Base-by-base conservation (phyloP, 192 early-diverging fungal genomes). In the Lobosporangium transversale region DNA sequence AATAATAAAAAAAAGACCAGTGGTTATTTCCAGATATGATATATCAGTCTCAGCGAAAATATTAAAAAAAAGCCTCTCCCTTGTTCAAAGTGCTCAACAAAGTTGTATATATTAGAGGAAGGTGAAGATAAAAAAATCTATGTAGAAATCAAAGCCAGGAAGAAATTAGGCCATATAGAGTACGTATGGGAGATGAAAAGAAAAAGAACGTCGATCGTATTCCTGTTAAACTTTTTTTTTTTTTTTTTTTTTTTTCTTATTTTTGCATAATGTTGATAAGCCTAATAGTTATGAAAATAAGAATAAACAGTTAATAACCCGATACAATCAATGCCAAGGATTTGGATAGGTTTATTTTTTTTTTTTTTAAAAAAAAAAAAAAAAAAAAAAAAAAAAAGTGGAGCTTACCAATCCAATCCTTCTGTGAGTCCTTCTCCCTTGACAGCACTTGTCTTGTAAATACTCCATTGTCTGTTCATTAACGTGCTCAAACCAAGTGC, bases 401-500 rank as follows among this genome's bases (percentile, higher is more conserved):
- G n/a, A 20, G 86, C 88, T 80, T 89, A 88, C 97, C 96, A 98
- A 81, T 98, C 96, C 79, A 99, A 79, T 14, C 91, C 92, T 70
- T 96, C 96, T 49, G 87, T 91, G 53, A 99, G 78, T 5, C 97
- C 97, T 59, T 96, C 95, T 17, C 97, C 97, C 60, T 93, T 97
- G 45, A 95, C 87, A 21, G 97, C 97, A 71, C 90, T 93, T 44
- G 95, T 97, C 80, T 92, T 94, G 83, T 91, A 93, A 42, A 99
- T 98, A 37, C 90, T 88, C 95, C 97, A 99, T 69, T 93, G 92
- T 53, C 97, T 78, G 71, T 92, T 94, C 82, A 93, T 94, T 65
- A 98, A 73, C 27, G 87, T 86, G 15, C 89, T 90, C 78, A 99
- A 79, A 7, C 94, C 93, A 31, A 99, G 81, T 5, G 85, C 83